Base-by-base conservation (phyloP, 805 yeast genomes). In the Ogataea chonburiensis region DNA sequence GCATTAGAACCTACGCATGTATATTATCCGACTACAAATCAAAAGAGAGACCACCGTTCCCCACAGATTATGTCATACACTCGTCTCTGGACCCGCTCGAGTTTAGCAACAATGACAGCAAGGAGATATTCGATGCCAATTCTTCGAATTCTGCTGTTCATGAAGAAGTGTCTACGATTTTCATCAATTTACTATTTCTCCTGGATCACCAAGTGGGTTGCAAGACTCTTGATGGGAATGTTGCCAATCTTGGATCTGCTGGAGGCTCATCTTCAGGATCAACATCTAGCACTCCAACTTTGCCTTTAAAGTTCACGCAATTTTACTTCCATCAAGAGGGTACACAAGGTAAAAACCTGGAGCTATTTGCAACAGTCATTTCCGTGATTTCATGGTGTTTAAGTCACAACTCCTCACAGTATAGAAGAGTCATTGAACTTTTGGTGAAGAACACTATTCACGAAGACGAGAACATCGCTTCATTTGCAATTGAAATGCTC, bases 361-460 rank as follows among this genome's bases (percentile, higher is more conserved):
- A 83, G 27, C 59, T 87, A 11, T 79, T 88, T 53, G 78, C 88
- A 1, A 73, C 79, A 2, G 66, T 85, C 13, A 67, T 88, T 1
- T 86, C 85, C 19, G 69, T 83, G 2, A 66, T 83, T 28, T 93
- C 98, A 0, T 83, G 89, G 77, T 74, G 84, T 48, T 60, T 67
- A 63, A 27, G 58, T 69, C 45, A 39, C 35, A 31, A 56, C 60
- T 24, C 71, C 65, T 67, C 80, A 2, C 73, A 78, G 8, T 79
- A 80, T 50, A 71, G 82, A 38, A 71, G 75, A 20, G 64, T 82
- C 2, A 75, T 89, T 17, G 98, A 91, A 40, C 65, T 87, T 3
- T 63, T 93, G 11, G 79, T 89, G 25, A 70, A 86, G 38, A 87
- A 88, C 53, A 75, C 86, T 3, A 76, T 81, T 1, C 95, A 88